These are phyloP conservation scores for Globisporangium cystogenes DNA, from an alignment of 352 stramenopile genomes.

Conservation along the genomic window DNA sequence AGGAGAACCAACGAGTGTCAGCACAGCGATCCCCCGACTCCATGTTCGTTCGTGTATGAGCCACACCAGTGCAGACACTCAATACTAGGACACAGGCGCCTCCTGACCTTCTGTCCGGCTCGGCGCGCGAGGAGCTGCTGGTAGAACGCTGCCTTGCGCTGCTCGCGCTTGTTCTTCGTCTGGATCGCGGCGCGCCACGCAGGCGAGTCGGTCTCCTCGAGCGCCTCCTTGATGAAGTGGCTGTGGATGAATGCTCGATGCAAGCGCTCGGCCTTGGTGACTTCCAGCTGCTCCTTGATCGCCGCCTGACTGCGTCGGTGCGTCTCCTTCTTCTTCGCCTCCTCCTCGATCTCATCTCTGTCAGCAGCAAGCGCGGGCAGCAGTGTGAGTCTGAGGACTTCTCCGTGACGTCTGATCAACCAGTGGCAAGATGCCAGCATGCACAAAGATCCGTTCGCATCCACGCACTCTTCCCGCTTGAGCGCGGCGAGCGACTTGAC, in stretches of 20 bases:
- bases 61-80: too few species aligned
- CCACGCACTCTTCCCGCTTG: slow-evolving; percentile 43
- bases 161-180: slow-evolving; percentile 56
- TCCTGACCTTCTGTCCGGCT: slow-evolving; percentile 28
- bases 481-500: slow-evolving; percentile 43
- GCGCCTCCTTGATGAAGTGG: slow-evolving; percentile 63
- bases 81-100: too few species aligned
- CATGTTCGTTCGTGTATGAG: too few species aligned
- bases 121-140: slow-evolving; percentile 42
- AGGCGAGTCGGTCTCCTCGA: slow-evolving; percentile 65
- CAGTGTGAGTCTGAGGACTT: too few species aligned
- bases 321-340: slow-evolving; percentile 19
- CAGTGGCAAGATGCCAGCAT: too few species aligned
- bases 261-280: slow-evolving; percentile 61
- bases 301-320: slow-evolving; percentile 26
- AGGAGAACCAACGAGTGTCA: not conserved
- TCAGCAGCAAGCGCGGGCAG: not conserved
- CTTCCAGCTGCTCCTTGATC: slow-evolving; percentile 35
- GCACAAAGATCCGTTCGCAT: not conserved
- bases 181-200: slow-evolving; percentile 55
- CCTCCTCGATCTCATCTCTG: slow-evolving; percentile 36
- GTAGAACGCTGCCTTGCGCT: slow-evolving; percentile 47
- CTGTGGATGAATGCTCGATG: slow-evolving; percentile 65
- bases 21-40: too few species aligned
- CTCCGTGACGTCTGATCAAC: too few species aligned